These are phyloP conservation scores for Hemileia vastatrix DNA, from an alignment of 1,284 basidiomycete genomes.

Conservation along the genomic window DNA sequence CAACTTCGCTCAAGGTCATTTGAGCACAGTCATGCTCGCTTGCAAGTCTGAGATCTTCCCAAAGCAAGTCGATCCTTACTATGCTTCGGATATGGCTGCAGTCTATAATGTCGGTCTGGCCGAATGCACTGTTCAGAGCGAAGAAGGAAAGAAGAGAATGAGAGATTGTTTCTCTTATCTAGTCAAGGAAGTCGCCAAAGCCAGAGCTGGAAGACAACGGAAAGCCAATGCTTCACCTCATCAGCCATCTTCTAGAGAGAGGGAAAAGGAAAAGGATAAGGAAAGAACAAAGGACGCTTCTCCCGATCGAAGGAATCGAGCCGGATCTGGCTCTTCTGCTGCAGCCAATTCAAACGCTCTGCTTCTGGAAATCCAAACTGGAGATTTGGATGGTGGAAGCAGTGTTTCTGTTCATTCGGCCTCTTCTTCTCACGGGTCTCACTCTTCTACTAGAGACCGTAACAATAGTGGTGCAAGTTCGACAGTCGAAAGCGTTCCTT, in stretches of 20 bases:
- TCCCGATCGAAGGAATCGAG: background rate
- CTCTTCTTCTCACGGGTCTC: background rate
- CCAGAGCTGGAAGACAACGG: conserved; percentile 22
- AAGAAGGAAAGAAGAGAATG: conserved; percentile 41
- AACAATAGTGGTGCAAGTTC: background rate
- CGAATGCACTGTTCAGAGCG: conserved; percentile 37
- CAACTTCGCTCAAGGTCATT: conserved; percentile 31
- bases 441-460: background rate
- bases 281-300: background rate
- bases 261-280: background rate
- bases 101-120: conserved; percentile 39
- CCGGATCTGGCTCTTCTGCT: background rate
- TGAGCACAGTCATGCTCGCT: conserved; percentile 39
- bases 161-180: conserved; percentile 39
- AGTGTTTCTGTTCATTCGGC: background rate
- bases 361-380: background rate
- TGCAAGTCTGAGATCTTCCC: conserved; percentile 39
- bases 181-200: conserved; percentile 39
- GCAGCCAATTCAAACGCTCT: background rate
- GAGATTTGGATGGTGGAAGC: background rate
- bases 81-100: conserved; percentile 38
- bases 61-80: conserved; percentile 38
- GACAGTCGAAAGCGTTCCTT: background rate
- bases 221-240: conserved; percentile 6
- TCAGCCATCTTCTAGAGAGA: background rate